Conservation (phyloP, 2,329 filamentous ascomycete genomes). For the Parastagonospora avenae region DNA sequence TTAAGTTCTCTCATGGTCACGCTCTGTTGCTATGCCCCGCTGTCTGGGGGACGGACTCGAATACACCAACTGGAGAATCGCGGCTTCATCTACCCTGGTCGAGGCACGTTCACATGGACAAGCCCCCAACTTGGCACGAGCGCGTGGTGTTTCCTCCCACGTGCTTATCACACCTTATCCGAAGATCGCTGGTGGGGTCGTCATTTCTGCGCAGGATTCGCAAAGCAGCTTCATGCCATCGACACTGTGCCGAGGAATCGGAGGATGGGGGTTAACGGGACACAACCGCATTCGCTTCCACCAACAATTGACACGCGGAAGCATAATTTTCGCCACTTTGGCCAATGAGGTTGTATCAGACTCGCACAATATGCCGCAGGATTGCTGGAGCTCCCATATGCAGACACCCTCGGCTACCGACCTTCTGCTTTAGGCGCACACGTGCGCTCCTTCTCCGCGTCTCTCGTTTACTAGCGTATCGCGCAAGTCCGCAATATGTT, state of each 20-base stretch:
- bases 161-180: constrained; percentile 42
- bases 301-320: not conserved
- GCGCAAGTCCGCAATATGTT: not conserved
- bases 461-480: constrained; percentile 1
- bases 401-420: constrained; percentile 11
- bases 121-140: constrained; percentile 31
- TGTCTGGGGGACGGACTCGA: constrained; percentile 11
- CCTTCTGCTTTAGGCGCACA: constrained; percentile 21
- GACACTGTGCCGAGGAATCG: constrained; percentile 11
- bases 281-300: not conserved
- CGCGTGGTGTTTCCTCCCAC: constrained; percentile 32
- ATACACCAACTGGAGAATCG: constrained; percentile 20
- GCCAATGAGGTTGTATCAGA: constrained; percentile 7
- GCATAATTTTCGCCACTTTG: not conserved
- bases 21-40: constrained; percentile 9
- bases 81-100: constrained; percentile 23
- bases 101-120: constrained; percentile 38
- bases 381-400: constrained; percentile 13
- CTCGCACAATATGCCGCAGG: constrained; percentile 14
- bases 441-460: constrained; percentile 4
- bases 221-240: constrained; percentile 3
- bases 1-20: not conserved
- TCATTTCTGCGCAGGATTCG: constrained; percentile 12
- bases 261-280: constrained; percentile 10
- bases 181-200: constrained; percentile 25